These are phyloP conservation scores for Beauveria sp. DNA, from an alignment of 2,329 filamentous ascomycete genomes.

Conservation along the genomic window DNA sequence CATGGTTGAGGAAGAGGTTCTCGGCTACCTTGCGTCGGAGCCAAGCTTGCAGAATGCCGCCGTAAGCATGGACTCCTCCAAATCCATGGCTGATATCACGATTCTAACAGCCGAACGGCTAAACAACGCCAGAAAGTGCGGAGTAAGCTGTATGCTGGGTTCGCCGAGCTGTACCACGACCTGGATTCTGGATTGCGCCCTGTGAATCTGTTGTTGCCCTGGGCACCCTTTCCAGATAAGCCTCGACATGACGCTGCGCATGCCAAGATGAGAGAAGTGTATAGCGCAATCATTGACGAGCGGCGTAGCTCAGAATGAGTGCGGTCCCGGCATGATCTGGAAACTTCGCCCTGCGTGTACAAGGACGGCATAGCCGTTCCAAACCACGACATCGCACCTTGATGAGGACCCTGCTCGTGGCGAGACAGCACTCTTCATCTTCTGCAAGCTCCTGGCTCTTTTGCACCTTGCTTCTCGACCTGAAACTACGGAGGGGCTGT, in stretches of 20 bases:
- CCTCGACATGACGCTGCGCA: constrained; percentile 63
- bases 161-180: constrained; percentile 72
- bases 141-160: constrained; percentile 59
- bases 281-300: constrained; percentile 61
- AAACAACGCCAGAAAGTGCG: constrained; percentile 73
- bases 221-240: constrained; percentile 72
- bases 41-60: constrained; percentile 50
- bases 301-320: constrained; percentile 40
- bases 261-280: constrained; percentile 60
- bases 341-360: constrained; percentile 69
- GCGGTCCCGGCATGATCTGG: constrained; percentile 60
- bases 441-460: constrained; percentile 73
- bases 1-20: constrained; percentile 62
- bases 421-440: constrained; percentile 73
- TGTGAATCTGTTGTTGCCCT: constrained; percentile 76
- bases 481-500: constrained; percentile 61
- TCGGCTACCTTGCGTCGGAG: constrained; percentile 52
- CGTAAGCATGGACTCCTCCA: constrained; percentile 56
- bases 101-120: constrained; percentile 74
- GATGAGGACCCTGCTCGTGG: constrained; percentile 84
- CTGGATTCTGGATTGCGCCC: constrained; percentile 67
- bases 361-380: constrained; percentile 63
- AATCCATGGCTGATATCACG: constrained; percentile 67
- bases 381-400: constrained; percentile 71
- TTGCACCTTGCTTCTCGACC: constrained; percentile 64